Conservation (phyloP, 2,329 filamentous ascomycete species). For the Aureobasidium sp. region DNA sequence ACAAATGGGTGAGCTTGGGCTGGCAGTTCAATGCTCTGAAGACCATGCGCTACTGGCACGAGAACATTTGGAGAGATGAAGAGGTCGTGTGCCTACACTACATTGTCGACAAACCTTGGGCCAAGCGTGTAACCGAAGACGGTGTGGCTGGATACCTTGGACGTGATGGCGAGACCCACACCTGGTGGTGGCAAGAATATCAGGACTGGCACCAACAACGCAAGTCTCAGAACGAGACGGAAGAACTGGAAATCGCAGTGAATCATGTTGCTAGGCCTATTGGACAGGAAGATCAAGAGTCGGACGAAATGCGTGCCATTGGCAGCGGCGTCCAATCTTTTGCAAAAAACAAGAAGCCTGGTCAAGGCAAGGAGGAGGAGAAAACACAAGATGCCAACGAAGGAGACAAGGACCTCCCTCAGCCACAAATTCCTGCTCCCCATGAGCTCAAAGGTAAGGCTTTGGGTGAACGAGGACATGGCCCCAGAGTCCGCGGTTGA, state of each 20-base stretch:
- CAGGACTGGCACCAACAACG: slow-evolving; percentile 32
- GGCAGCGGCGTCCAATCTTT: slow-evolving; percentile 24
- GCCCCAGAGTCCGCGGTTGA: slow-evolving; percentile 14
- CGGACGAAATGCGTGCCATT: slow-evolving; percentile 25
- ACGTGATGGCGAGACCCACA: slow-evolving; percentile 44
- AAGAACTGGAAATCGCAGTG: slow-evolving; percentile 23
- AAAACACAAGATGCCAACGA: background rate
- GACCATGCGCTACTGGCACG: slow-evolving; percentile 47
- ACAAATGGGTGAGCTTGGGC: slow-evolving; percentile 36
- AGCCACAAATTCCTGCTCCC: background rate
- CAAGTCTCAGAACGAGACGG: slow-evolving; percentile 29
- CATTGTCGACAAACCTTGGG: slow-evolving; percentile 51
- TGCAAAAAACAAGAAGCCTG: slow-evolving; percentile 20
- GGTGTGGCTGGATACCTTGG: slow-evolving; percentile 42
- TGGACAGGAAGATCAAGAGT: slow-evolving; percentile 19
- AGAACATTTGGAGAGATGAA: slow-evolving; percentile 42
- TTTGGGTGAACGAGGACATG: slow-evolving; percentile 16
- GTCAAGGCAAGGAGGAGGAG: slow-evolving; percentile 17
- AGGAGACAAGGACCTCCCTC: background rate
- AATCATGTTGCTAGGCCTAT: slow-evolving; percentile 19
- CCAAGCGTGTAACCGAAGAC: slow-evolving; percentile 33
- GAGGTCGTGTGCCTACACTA: slow-evolving; percentile 44
- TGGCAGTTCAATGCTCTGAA: slow-evolving; percentile 49
- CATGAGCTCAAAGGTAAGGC: slow-evolving; percentile 8
- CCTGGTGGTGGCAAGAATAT: slow-evolving; percentile 46